Conservation (phyloP, 1,139 yeast genomes). For the Yamadazyma sp. region DNA sequence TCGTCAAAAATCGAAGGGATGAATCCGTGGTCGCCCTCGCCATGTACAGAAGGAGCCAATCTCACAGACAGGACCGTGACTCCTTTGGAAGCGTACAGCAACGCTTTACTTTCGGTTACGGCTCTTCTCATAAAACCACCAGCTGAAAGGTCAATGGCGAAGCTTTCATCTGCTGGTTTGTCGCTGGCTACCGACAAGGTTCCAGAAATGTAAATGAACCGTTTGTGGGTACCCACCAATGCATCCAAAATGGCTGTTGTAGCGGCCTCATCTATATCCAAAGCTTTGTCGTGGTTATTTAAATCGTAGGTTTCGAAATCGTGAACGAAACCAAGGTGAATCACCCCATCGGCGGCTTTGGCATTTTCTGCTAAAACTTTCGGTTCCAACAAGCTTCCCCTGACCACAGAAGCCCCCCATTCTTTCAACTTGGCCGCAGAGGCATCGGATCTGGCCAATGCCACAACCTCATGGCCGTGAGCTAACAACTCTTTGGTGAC, state of each 20-base stretch:
- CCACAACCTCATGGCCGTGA: slow-evolving; percentile 32
- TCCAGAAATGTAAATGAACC: slow-evolving; percentile 20
- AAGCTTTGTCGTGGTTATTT: slow-evolving; percentile 17
- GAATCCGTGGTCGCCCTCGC: slow-evolving; percentile 19
- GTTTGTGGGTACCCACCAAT: slow-evolving; percentile 20
- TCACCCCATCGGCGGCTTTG: slow-evolving; percentile 26
- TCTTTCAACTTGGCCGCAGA: slow-evolving; percentile 31
- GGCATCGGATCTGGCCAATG: slow-evolving; percentile 33
- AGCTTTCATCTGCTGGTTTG: slow-evolving; percentile 3
- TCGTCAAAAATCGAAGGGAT: slow-evolving; percentile 13
- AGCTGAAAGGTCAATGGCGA: neutral
- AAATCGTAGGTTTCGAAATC: too few species aligned
- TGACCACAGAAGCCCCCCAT: slow-evolving; percentile 20
- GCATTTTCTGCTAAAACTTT: slow-evolving; percentile 24
- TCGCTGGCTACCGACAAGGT: slow-evolving; percentile 14
- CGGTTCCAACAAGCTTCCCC: slow-evolving; percentile 23
- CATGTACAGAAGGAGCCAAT: slow-evolving; percentile 30
- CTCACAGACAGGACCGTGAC: slow-evolving; percentile 20
- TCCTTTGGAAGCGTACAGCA: slow-evolving; percentile 18
- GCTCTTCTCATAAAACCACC: slow-evolving; percentile 4
- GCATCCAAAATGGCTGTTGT: slow-evolving; percentile 20
- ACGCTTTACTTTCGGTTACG: slow-evolving; percentile 8
- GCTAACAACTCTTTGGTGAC: slow-evolving; percentile 25
- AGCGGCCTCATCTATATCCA: slow-evolving; percentile 18
- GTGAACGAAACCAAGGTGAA: slow-evolving; percentile 28